Percentiles rank a stretch among this genome's conserved stretches.
phyloP scores from a whole-genome alignment of 805 yeast species.

The Ogataea ramenticola region DNA sequence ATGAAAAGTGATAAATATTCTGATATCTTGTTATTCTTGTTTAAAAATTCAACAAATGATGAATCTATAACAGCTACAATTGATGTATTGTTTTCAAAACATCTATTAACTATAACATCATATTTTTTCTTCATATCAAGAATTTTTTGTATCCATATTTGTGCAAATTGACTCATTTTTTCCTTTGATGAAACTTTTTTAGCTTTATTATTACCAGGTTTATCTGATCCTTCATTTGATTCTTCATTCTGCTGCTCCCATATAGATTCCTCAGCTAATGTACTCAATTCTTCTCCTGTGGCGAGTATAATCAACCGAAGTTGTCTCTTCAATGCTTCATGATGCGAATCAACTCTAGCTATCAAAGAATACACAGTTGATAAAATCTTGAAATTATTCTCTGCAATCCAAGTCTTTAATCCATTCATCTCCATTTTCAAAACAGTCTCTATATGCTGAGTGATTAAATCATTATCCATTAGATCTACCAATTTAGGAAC shows the following conservation, averaged over 20 bases:
- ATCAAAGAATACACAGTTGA: conserved; percentile 41
- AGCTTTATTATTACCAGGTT: too few relatives aligned
- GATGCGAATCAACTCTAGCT: conserved; percentile 46
- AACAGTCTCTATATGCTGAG: conserved; percentile 48
- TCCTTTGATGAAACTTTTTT: conserved; percentile 21
- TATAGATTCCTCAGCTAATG: conserved; percentile 17
- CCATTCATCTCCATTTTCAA: conserved; percentile 50
- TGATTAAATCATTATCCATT: conserved; percentile 53
- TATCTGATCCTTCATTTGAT: too few relatives aligned
- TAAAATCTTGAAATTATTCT: conserved; percentile 37
- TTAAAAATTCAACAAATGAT: conserved; percentile 57
- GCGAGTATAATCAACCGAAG: conserved; percentile 37
- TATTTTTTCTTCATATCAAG: conserved; percentile 45
- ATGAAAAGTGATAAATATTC: conserved; percentile 52
- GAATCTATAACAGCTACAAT: conserved; percentile 50
- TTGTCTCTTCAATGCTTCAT: conserved; percentile 40
- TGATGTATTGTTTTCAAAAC: conserved; percentile 42
- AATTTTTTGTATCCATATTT: conserved; percentile 59
- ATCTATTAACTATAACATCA: conserved; percentile 35
- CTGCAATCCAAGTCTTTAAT: conserved; percentile 46
- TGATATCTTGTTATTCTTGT: conserved; percentile 37
- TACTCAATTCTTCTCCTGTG: conserved; percentile 36
- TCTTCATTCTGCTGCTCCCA: conserved; percentile 6
- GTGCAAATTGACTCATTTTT: conserved; percentile 45
- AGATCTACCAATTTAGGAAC: conserved; percentile 45